Base-by-base conservation (phyloP, 352 stramenopile genomes). In the Globisporangium perplexum region DNA sequence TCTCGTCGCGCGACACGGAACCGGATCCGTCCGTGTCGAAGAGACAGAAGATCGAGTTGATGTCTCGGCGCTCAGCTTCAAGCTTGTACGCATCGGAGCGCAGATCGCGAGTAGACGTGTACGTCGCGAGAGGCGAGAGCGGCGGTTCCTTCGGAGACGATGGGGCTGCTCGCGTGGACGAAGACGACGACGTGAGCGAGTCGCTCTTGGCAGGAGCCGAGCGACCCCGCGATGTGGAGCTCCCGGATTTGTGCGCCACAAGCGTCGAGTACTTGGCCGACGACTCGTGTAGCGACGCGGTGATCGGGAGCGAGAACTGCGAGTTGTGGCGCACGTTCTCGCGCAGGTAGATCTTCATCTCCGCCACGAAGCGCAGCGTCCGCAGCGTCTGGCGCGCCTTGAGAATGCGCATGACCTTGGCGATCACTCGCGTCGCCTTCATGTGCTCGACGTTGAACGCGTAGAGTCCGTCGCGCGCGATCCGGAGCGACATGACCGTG, bases 391-490 rank as follows among this genome's bases (percentile, higher is more conserved):
- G 76, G 22, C 74, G 68, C n/a, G 77, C 79, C 35, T 78, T 79
- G 11, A 88, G 45, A 15, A 82, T 63, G 4, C 79, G 77, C 50
- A 81, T 78, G 30, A 90, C 77, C 58, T 84, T 80, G 10, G 68
- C 63, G 24, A 90, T 81, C n/a, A 85, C 69, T 30, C 70, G 71
- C 20, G 73, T 70, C 7, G 67, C 65, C 55, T 90, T 90, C 65
- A 90, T 76, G 51, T 86, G 71, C 65, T 90, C 77, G 22, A 90
- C 73, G 50, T 85, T 88, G 65, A 90, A 90, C 14, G 72, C 72
- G 44, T 87, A 79, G 12, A 90, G 57, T 4, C 73, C 77, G 41
- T 90, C 77, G 1, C 74, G 68, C 1, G 79, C 79, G 31, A 90
- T 90, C 36, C 67, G 63, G 10, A 77, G 71, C 18, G 79, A 88